Percentiles rank a stretch among this genome's conserved stretches.
Evolutionary conservation across 148 eudicot genomes (phyloP).

Genomic region (Rhododendron griersonianum): DNA sequence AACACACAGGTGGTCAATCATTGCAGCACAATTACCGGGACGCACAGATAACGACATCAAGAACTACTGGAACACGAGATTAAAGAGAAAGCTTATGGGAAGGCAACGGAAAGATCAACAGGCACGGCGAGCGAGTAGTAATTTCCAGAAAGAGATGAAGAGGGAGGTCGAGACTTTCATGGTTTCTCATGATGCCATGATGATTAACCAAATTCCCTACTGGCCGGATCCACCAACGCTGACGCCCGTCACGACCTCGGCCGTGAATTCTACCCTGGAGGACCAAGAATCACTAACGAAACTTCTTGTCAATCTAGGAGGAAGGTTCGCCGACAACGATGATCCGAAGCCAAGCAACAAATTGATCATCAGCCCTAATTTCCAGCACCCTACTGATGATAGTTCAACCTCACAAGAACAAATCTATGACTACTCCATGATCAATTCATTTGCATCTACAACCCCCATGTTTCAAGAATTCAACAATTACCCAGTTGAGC

Average conservation of each 20-base stretch:
- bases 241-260: constrained; percentile 5
- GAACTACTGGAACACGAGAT: constrained; percentile 70
- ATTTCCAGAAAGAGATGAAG: constrained; percentile 37
- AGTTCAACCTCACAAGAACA: constrained; percentile 21
- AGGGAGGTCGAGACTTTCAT: constrained; percentile 23
- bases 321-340: constrained; percentile 2
- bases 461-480: constrained; percentile 22
- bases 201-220: constrained; percentile 21
- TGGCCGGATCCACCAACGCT: constrained; percentile 27
- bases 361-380: background rate
- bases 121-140: constrained; percentile 17
- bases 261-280: constrained; percentile 5
- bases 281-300: constrained; percentile 24
- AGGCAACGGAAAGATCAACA: constrained; percentile 48
- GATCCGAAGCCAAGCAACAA: background rate
- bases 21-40: constrained; percentile 67
- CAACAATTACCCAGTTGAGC: constrained; percentile 25
- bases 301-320: constrained; percentile 5
- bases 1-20: constrained; percentile 61
- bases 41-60: constrained; percentile 68
- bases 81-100: constrained; percentile 58
- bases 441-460: background rate
- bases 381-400: background rate
- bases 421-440: constrained; percentile 13
- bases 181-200: constrained; percentile 18